Evolutionary conservation across 2,329 filamentous ascomycete genomes (phyloP).

Genomic region (Fusarium sp.): DNA sequence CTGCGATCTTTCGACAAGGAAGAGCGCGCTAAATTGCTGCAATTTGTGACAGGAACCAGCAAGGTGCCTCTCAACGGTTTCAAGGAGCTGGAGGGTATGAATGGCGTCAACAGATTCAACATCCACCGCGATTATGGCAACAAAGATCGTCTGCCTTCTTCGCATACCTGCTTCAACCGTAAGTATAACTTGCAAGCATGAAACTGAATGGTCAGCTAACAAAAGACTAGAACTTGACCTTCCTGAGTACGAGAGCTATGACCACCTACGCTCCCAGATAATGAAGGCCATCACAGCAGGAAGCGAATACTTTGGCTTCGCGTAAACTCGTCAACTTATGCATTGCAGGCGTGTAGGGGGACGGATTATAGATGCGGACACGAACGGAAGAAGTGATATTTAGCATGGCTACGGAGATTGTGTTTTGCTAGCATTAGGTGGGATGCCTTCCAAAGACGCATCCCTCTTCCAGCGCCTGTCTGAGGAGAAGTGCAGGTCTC

Average conservation of each 20-base stretch:
- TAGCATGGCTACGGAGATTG: conserved; percentile 19
- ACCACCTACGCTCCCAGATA: conserved; percentile 85
- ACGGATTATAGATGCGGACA: conserved; percentile 34
- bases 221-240: conserved; percentile 86
- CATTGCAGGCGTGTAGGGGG: conserved; percentile 37
- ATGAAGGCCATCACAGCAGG: conserved; percentile 98
- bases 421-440: conserved; percentile 30
- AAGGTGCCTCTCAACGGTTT: conserved; percentile 99
- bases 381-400: conserved; percentile 19
- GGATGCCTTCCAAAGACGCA: conserved; percentile 11
- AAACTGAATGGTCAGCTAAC: conserved; percentile 56
- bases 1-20: conserved; percentile 98
- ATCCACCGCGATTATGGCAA: conserved; percentile 98
- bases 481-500: conserved; percentile 54
- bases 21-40: conserved; percentile 94
- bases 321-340: conserved; percentile 64
- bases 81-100: conserved; percentile 99
- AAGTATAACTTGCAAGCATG: conserved; percentile 64
- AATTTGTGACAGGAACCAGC: conserved; percentile 98
- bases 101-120: conserved; percentile 97
- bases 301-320: conserved; percentile 97
- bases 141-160: conserved; percentile 94
- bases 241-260: conserved; percentile 97
- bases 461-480: conserved; percentile 12
- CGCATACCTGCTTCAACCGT: conserved; percentile 99